Base-by-base conservation (phyloP, 352 stramenopile species). In the Phytopythium vexans region DNA sequence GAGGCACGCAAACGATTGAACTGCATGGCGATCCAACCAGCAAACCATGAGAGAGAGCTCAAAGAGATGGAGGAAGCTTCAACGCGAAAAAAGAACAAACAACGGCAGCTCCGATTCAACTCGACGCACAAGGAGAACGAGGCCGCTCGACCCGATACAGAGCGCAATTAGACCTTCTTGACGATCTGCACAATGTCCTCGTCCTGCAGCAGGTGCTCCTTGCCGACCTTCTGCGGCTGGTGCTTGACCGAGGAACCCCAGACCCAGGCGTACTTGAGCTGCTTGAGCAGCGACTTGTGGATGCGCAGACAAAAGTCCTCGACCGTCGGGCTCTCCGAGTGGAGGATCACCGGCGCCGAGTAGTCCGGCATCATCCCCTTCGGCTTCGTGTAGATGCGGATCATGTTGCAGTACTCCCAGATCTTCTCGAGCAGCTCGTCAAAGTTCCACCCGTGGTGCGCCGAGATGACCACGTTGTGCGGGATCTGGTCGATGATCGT, bases 121-220 rank as follows among this genome's bases (percentile, higher is more conserved):
- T 27, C 21, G 21, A 27, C 21, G 21, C 21, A 27, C 21, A 27
- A 27, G 21, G 21, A 27, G 21, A 27, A 27, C 21, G 2, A 27
- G 21, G 21, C 21, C 21, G 21, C 21, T 27, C 21, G 21, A 27
- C 21, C 21, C 21, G 21, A 27, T 27, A 27, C 21, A 27, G 21
- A 27, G 21, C 21, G 21, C 1, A 2, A 27, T 76, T 88, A 96
- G 36, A 93, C 77, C 62, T 97, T 97, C 73, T 98, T 98, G 60
- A 98, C 91, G 56, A 99, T 98, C 82, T 99, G 97, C 42, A 99
- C 96, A 67, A 99, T 97, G 71, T 99, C 97, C 77, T 99, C 97
- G 71, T 99, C 97, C 50, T 87, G 72, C 5, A 99, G 83, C 42
- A 95, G 66, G 74, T 99, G 97, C 49, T 99, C 95, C 66, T 98